Percentiles rank a stretch among this genome's conserved stretches.
These are phyloP conservation scores for Nemania sp. DNA, from an alignment of 2,329 filamentous ascomycete genomes.

Conservation along the genomic window DNA sequence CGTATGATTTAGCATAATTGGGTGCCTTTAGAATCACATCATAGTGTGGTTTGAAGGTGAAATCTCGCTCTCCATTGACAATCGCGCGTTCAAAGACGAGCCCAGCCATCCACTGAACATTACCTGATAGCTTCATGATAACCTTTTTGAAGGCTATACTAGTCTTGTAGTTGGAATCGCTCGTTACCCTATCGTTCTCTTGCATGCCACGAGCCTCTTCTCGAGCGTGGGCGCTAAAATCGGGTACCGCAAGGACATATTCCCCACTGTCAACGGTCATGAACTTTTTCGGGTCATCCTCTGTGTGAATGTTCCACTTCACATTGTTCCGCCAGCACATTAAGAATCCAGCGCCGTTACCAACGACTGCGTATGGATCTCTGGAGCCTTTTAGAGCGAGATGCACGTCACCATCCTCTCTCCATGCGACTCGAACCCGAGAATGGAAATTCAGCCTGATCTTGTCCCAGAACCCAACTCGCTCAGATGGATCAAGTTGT, in stretches of 20 bases:
- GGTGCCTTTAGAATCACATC: conserved; percentile 88
- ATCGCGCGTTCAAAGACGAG: conserved; percentile 92
- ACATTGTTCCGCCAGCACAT: conserved; percentile 99
- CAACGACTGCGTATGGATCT: conserved; percentile 93
- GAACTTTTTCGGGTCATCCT: conserved; percentile 89
- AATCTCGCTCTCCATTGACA: conserved; percentile 77
- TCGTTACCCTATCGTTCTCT: conserved; percentile 70
- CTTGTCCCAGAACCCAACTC: conserved; percentile 99
- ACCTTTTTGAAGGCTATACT: conserved; percentile 97
- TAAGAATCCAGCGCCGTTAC: conserved; percentile 91
- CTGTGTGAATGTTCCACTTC: conserved; percentile 83
- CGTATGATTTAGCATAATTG: conserved; percentile 72
- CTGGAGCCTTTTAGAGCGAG: conserved; percentile 90
- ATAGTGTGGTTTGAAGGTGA: conserved; percentile 93
- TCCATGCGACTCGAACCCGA: conserved; percentile 88
- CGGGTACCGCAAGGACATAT: conserved; percentile 93
- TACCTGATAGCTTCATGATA: conserved; percentile 97
- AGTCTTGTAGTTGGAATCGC: conserved; percentile 74
- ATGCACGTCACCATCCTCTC: conserved; percentile 94
- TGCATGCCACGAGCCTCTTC: conserved; percentile 66
- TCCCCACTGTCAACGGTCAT: conserved; percentile 97
- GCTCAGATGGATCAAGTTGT: conserved; percentile 90
- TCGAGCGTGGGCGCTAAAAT: conserved; percentile 89
- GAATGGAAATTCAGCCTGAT: conserved; percentile 95
- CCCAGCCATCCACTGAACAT: conserved; percentile 91